Conservation (phyloP, 495 filamentous ascomycete species). For the Hypoxylon perforatum region DNA sequence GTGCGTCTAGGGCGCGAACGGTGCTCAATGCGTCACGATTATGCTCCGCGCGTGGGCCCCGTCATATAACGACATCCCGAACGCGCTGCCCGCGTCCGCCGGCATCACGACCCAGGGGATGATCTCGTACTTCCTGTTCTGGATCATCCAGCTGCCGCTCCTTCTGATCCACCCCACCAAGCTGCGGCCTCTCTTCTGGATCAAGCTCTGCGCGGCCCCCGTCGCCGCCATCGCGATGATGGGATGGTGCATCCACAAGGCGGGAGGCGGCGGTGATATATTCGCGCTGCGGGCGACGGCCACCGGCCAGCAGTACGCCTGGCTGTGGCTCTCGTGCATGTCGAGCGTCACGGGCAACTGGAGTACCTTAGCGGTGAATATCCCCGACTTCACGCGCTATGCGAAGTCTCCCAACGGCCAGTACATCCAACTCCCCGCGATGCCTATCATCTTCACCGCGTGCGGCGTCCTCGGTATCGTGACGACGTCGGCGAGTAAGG, state of each 20-base stretch:
- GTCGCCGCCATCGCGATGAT: conserved; percentile 64
- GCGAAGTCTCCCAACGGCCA: conserved; percentile 62
- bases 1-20: conserved; percentile 66
- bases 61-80: conserved; percentile 65
- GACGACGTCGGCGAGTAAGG: conserved; percentile 61
- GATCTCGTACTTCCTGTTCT: conserved; percentile 72
- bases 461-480: conserved; percentile 64
- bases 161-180: conserved; percentile 67
- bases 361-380: conserved; percentile 62
- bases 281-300: conserved; percentile 57
- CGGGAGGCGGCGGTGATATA: conserved; percentile 58
- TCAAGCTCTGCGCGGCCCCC: conserved; percentile 66
- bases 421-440: conserved; percentile 66
- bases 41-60: conserved; percentile 79
- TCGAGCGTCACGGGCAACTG: conserved; percentile 56
- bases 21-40: conserved; percentile 70
- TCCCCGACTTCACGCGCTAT: conserved; percentile 72
- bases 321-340: conserved; percentile 57
- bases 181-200: conserved; percentile 67
- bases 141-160: conserved; percentile 64
- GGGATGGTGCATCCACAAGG: conserved; percentile 62
- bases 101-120: conserved; percentile 75
- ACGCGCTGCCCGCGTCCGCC: conserved; percentile 64
- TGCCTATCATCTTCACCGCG: conserved; percentile 69
- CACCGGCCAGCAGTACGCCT: conserved; percentile 53